Evolutionary conservation across 331 rosid genomes (phyloP).

Genomic region (Malus hybrid): DNA sequence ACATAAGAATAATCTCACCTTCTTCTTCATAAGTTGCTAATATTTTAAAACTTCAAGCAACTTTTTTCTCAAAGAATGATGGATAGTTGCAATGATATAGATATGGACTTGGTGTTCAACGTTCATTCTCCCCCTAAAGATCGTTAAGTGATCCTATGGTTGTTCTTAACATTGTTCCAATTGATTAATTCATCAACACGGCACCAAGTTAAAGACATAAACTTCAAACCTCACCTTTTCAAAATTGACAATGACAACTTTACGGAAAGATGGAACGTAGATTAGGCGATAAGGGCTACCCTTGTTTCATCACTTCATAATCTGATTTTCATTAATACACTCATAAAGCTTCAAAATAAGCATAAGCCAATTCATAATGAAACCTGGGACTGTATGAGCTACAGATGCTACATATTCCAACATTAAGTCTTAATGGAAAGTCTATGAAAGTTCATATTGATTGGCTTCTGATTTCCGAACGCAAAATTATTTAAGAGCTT

Average conservation of each 20-base stretch:
- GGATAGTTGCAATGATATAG: neutral
- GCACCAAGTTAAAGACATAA: neutral
- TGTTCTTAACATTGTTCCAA: neutral
- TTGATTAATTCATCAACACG: neutral
- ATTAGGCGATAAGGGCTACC: neutral
- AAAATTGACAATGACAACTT: neutral
- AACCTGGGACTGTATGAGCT: neutral
- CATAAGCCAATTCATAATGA: neutral
- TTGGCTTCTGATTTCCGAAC: neutral
- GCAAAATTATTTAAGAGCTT: neutral
- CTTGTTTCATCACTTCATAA: neutral
- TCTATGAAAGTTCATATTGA: neutral
- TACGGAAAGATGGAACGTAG: neutral
- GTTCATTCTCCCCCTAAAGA: neutral
- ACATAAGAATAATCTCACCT: neutral
- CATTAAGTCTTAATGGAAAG: neutral
- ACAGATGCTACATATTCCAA: neutral
- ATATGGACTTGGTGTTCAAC: neutral
- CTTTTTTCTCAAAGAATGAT: neutral
- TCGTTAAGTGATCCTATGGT: neutral
- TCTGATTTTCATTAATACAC: neutral
- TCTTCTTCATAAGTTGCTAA: neutral
- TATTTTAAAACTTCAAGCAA: neutral
- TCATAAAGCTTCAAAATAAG: neutral
- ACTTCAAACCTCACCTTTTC: neutral